A percentile compares a stretch with the other conserved stretches of the same genome.
phyloP scores from a whole-genome alignment of 306 rosid genomes.

The Echinosophora koreensis region DNA sequence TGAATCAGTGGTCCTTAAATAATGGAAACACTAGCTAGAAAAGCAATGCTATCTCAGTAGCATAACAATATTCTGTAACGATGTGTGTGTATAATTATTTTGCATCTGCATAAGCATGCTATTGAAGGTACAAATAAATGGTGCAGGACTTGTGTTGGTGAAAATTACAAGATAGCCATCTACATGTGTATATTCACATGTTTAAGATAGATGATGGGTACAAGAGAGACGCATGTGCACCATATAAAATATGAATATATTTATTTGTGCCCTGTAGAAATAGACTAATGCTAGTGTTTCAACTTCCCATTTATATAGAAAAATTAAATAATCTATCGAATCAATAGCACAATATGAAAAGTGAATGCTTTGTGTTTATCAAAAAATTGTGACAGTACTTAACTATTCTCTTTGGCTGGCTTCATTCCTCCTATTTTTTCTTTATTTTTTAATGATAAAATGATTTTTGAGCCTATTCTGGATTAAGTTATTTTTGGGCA shows the following conservation, averaged over 20 bases:
- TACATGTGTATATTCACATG: slow-evolving; percentile 13
- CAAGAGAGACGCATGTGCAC: too few species aligned
- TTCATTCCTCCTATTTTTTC: neutral
- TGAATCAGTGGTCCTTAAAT: slow-evolving; percentile 39
- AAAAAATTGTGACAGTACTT: neutral
- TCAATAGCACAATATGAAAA: neutral
- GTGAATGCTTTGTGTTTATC: neutral
- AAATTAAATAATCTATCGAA: neutral
- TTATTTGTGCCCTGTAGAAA: neutral
- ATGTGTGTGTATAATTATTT: slow-evolving; percentile 36
- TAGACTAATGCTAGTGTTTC: neutral
- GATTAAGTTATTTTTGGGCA: neutral
- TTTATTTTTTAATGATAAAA: neutral
- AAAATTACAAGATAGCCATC: slow-evolving; percentile 7
- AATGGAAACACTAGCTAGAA: slow-evolving; percentile 45
- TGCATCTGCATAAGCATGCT: slow-evolving; percentile 42
- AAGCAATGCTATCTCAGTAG: slow-evolving; percentile 32
- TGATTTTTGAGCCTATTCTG: too few species aligned
- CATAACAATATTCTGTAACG: slow-evolving; percentile 26
- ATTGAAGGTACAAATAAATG: slow-evolving; percentile 42
- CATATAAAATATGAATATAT: neutral
- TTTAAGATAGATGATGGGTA: slow-evolving; percentile 21
- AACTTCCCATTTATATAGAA: neutral
- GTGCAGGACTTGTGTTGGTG: too few species aligned
- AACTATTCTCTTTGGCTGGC: neutral